These are phyloP conservation scores for Cornus florida DNA, from an alignment of 148 eudicot species.

Conservation along the genomic window DNA sequence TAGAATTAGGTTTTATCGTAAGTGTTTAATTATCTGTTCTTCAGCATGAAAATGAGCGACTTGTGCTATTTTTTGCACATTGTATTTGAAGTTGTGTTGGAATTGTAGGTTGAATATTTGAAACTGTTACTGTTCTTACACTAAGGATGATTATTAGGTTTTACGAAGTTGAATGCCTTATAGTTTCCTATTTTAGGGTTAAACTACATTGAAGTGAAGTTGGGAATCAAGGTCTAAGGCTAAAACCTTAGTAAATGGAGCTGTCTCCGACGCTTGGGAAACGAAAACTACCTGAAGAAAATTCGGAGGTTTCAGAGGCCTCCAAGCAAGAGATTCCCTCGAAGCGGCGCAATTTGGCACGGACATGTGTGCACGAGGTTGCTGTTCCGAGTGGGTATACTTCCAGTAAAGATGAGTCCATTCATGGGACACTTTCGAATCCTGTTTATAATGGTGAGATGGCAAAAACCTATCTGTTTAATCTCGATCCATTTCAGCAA, in stretches of 20 bases:
- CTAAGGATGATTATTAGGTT: background rate
- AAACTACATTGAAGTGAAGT: background rate
- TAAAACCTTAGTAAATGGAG: conserved; percentile 19
- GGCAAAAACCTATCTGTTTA: conserved; percentile 74
- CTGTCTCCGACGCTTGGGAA: conserved; percentile 35
- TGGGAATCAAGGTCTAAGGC: background rate
- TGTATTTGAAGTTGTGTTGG: background rate
- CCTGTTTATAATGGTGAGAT: conserved; percentile 56
- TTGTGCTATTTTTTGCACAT: background rate
- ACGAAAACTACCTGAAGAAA: conserved; percentile 41
- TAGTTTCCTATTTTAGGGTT: background rate
- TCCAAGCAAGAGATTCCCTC: conserved; percentile 26
- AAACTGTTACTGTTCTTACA: background rate
- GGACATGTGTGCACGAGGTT: conserved; percentile 92
- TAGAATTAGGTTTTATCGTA: background rate
- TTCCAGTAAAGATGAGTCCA: conserved; percentile 35
- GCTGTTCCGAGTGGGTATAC: conserved; percentile 68
- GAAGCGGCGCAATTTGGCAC: conserved; percentile 39
- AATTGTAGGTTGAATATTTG: background rate
- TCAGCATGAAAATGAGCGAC: background rate
- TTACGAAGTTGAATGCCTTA: background rate
- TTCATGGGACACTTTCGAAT: conserved; percentile 69
- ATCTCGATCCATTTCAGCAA: conserved; percentile 82
- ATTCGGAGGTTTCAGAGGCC: conserved; percentile 3
- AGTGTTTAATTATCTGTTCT: too few relatives aligned